phyloP scores from a whole-genome alignment of 768 basidiomycete genomes.

The Rhodotorula kratochvilovae region DNA sequence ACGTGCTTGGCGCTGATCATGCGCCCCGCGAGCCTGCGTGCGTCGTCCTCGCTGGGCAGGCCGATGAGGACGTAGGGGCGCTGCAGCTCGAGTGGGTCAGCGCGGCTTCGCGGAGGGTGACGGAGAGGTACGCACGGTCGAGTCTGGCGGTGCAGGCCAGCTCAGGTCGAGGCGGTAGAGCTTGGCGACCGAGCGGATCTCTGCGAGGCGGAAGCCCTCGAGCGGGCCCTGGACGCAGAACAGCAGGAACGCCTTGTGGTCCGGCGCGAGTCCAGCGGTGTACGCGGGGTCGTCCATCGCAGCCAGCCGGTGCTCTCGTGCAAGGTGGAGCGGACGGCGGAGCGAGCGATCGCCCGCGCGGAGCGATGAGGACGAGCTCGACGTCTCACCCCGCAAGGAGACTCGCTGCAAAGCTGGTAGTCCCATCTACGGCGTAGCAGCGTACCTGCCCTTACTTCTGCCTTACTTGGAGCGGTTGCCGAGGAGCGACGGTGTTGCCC shows the following conservation, averaged over 20 bases:
- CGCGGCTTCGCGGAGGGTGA: neutral
- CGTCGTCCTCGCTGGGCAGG: constrained; percentile 68
- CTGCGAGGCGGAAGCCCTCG: constrained; percentile 33
- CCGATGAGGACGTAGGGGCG: constrained; percentile 71
- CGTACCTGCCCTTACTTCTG: too few species aligned
- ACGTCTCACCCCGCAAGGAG: neutral
- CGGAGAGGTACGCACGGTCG: constrained; percentile 7
- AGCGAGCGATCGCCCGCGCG: neutral
- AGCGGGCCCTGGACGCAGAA: constrained; percentile 17
- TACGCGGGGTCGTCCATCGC: neutral
- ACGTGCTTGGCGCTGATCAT: constrained; percentile 79
- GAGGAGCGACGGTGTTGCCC: too few species aligned
- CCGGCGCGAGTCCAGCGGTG: neutral
- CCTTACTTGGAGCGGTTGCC: too few species aligned
- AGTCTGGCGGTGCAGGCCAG: constrained; percentile 25
- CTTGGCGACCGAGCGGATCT: constrained; percentile 22
- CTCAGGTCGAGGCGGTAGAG: constrained; percentile 11
- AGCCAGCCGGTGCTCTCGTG: too few species aligned
- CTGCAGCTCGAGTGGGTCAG: constrained; percentile 1
- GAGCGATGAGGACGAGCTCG: constrained; percentile 2
- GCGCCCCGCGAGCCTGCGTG: constrained; percentile 64
- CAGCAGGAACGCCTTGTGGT: constrained; percentile 1
- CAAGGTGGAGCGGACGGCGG: too few species aligned
- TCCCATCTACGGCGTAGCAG: too few species aligned
- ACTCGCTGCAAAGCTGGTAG: too few species aligned